A percentile compares a stretch with the other conserved stretches of the same genome.
Conservation (phyloP, 2,329 filamentous ascomycete species). For the Penicillium sp. region DNA sequence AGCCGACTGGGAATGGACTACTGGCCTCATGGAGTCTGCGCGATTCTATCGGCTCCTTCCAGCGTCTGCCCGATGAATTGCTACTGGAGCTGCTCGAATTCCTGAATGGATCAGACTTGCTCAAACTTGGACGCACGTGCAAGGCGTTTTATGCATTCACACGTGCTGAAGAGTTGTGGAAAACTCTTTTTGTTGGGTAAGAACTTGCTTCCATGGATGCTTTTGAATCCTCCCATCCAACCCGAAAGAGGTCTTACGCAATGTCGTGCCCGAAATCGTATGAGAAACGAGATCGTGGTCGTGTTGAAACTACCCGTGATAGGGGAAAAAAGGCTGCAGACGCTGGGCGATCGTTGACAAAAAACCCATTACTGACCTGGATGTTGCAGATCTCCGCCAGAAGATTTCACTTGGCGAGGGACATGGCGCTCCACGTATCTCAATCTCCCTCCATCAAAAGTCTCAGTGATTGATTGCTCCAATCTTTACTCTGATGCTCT, state of each 20-base stretch:
- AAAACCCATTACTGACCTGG: conserved; percentile 11
- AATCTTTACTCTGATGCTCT: conserved; percentile 85
- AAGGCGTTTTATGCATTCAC: conserved; percentile 82
- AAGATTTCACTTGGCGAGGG: conserved; percentile 63
- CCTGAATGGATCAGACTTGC: conserved; percentile 58
- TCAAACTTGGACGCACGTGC: conserved; percentile 68
- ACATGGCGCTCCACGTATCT: conserved; percentile 80
- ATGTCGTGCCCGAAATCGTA: too few species aligned
- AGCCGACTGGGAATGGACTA: conserved; percentile 79
- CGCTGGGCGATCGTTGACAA: too few species aligned
- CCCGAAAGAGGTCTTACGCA: too few species aligned
- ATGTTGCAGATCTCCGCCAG: conserved; percentile 23
- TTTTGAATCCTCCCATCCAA: background rate
- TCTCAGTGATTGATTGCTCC: conserved; percentile 61
- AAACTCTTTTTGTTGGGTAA: conserved; percentile 76
- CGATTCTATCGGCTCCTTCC: conserved; percentile 58
- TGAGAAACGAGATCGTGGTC: too few species aligned
- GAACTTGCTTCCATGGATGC: conserved; percentile 35
- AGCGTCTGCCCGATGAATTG: conserved; percentile 71
- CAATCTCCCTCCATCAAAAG: conserved; percentile 48
- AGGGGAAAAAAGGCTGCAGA: too few species aligned
- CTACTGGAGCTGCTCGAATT: conserved; percentile 69
- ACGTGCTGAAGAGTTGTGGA: conserved; percentile 82
- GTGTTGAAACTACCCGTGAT: too few species aligned
- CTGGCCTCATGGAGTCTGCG: conserved; percentile 62